Evolutionary conservation across 306 rosid genomes (phyloP).

Genomic region (Fagus crenata): DNA sequence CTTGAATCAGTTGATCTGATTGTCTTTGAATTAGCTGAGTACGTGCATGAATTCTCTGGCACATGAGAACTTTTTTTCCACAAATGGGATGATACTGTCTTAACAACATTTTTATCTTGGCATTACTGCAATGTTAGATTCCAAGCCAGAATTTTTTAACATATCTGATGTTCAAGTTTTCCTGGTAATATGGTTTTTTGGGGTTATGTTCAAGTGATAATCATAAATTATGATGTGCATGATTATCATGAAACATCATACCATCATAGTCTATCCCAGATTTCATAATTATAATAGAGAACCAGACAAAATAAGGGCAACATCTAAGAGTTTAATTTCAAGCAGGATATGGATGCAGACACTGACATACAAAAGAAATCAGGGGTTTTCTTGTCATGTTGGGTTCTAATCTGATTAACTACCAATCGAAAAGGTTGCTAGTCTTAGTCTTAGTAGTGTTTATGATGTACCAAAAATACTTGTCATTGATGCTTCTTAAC

Average conservation of each 20-base stretch:
- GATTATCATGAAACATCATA: background rate
- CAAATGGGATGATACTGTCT: background rate
- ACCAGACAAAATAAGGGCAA: background rate
- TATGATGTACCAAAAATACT: background rate
- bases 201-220: too few relatives aligned
- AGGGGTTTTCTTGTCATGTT: background rate
- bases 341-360: background rate
- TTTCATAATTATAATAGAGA: background rate
- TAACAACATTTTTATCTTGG: background rate
- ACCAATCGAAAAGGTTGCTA: background rate
- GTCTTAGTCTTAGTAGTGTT: background rate
- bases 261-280: background rate
- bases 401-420: background rate
- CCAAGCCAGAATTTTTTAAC: background rate
- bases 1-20: conserved; percentile 6
- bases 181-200: background rate
- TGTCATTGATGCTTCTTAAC: background rate
- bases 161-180: background rate
- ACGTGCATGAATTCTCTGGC: background rate
- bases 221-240: too few relatives aligned
- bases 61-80: background rate
- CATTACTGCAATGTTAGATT: background rate
- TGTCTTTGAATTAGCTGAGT: background rate
- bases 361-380: background rate
- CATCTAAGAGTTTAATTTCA: background rate